Evolutionary conservation across 2,329 filamentous ascomycete species (phyloP), one percentile per base, ranked within the genome.

Genomic region (Colletotrichum tanaceti): DNA sequence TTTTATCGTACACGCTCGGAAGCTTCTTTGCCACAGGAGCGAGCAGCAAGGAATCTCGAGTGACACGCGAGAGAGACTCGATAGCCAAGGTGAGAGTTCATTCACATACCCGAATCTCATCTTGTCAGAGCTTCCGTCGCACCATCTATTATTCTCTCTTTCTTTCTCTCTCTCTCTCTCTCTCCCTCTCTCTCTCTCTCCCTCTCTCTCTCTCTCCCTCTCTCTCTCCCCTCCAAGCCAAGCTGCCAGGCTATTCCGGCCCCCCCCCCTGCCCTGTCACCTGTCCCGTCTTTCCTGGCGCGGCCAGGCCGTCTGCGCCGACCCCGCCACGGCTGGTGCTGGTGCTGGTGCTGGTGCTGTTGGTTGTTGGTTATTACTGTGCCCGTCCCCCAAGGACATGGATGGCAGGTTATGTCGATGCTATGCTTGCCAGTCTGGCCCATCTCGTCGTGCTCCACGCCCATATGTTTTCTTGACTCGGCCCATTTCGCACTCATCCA

Each of bases 341-440:
- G n/a, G n/a, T n/a, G n/a, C n/a, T n/a, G n/a, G n/a, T n/a, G n/a
- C n/a, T n/a, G n/a, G n/a, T n/a, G n/a, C n/a, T n/a, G n/a, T n/a
- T n/a, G n/a, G n/a, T n/a, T n/a, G 74, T 75, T 76, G 74, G 74
- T 74, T 72, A 73, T 71, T 74, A 70, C 73, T 76, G 76, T 80
- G 78, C 79, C 79, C 78, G 76, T 71, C 72, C 72, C 73, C 74
- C 74, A 71, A 73, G 72, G 49, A 73, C 75, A 75, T 39, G 73
- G 76, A 75, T 39, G 73, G 76, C 75, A 77, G 79, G 79, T 80
- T 78, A 75, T 77, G 75, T 73, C 75, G 75, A 73, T 75, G 74
- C 76, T 77, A 77, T 76, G 79, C 76, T 74, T 73, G 74, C 78
- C 74, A 81, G 80, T 77, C 77, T 78, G 73, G 76, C 72, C 71